Percentiles rank a stretch among this genome's conserved stretches.
These are phyloP conservation scores for Globisporangium acanthophoron DNA, from an alignment of 352 stramenopile genomes.

Conservation along the genomic window DNA sequence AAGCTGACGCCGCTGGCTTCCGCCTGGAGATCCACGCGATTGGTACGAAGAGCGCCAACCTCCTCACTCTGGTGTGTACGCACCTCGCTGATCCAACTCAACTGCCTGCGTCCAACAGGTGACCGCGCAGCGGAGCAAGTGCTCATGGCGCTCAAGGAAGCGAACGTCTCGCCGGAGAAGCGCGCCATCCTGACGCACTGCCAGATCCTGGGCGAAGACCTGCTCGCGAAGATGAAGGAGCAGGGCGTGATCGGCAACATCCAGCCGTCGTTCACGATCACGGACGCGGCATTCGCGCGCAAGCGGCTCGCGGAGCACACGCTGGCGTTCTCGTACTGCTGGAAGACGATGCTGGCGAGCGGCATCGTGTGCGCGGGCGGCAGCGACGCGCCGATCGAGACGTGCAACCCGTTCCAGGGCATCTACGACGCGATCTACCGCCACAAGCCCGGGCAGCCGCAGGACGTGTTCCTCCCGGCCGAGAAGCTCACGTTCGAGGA, in stretches of 20 bases:
- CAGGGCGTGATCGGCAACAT: conserved; percentile 85
- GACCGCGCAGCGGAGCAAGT: conserved; percentile 73
- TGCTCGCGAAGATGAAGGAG: conserved; percentile 63
- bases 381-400: conserved; percentile 85
- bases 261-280: conserved; percentile 86
- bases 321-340: conserved; percentile 75
- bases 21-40: conserved; percentile 89
- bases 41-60: conserved; percentile 25
- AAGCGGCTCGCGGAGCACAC: conserved; percentile 61
- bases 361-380: conserved; percentile 77
- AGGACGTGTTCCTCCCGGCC: conserved; percentile 52
- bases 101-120: conserved; percentile 19
- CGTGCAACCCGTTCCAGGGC: conserved; percentile 81
- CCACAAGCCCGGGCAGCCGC: conserved; percentile 34
- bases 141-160: conserved; percentile 52
- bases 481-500: conserved; percentile 70
- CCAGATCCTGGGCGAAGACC: conserved; percentile 74
- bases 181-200: conserved; percentile 89
- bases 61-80: background rate
- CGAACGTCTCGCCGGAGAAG: conserved; percentile 35
- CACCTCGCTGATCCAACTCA: background rate
- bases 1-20: conserved; percentile 51
- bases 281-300: conserved; percentile 72
- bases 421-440: conserved; percentile 88
- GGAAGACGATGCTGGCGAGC: conserved; percentile 74